Evolutionary conservation across 1,139 yeast genomes (phyloP), one percentile per base, ranked within the genome.

Genomic region (Nakaseomyces glabratus): DNA sequence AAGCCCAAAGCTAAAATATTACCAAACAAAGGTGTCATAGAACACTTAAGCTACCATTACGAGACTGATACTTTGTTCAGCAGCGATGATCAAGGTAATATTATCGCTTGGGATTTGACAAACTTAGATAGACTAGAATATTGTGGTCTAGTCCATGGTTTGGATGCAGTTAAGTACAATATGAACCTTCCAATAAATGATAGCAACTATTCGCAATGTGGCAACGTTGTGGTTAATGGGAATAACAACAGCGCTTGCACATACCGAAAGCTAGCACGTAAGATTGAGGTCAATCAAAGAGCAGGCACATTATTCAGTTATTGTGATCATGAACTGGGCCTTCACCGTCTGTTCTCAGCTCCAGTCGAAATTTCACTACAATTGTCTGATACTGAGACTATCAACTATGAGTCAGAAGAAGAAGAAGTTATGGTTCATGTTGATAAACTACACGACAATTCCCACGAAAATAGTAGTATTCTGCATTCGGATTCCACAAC

Each of bases 261-360:
- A 14, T 11, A 10, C 6, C 17, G 30, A 18, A 26, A 26, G 13
- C 15, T 17, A 5, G 18, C 30, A 6, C 20, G 16, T 15, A 14
- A 12, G n/a, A 26, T 26, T 2, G 6, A 26, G 13, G 15, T 26
- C 10, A 18, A 26, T n/a, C 30, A 26, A 12, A 2, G 4, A 4
- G 18, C 20, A 9, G 30, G 30, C 8, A 26, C 17, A 18, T 26
- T 26, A 10, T 26, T 26, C 30, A 26, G 30, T 11, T 26, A 17
- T 15, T 17, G 21, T 6, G 13, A 26, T 18, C 17, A 26, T 71
- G 28, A 75, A 28, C 12, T 38, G 35, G 33, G 36, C 19, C 20
- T 11, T 29, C 35, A 22, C 28, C 38, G 29, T 22, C 7, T 34
- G 3, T 28, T 17, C 14, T 9, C 30, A 4, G 30, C 17, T 7